Base-by-base conservation (phyloP, 768 basidiomycete species). In the Boletus barrowsii region DNA sequence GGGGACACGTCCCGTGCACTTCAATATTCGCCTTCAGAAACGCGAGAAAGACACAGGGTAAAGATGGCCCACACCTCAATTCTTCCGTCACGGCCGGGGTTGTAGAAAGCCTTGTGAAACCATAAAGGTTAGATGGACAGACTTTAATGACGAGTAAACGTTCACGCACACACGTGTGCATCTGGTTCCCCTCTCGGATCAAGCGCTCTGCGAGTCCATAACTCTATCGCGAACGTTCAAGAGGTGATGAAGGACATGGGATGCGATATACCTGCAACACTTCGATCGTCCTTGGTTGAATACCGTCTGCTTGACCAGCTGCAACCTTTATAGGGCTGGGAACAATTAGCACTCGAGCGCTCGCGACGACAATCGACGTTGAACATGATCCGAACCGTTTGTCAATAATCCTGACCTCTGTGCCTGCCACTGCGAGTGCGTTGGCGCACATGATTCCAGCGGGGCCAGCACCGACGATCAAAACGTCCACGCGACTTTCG, bases 71-170 rank as follows among this genome's bases (percentile, higher is more conserved):
- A 37, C 46, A 84, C 88, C 75, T 84, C 78, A 36, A 90, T 87
- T 4, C 78, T 83, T 15, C 85, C 85, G 33, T 76, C 61, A 1
- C 74, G 68, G 20, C 76, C 73, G 4, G 88, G 88, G 59, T 88
- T 86, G 62, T 90, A 90, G 66, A 90, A 89, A 9, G 87, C 83
- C 88, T 90, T 44, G 4, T n/a, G n/a, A n/a, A n/a, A 32, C 5
- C 39, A 39, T 11, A 3, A 4, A n/a, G 8, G 20, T 46, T 36
- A 48, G 29, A n/a, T 18, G n/a, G 5, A 9, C 17, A 11, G 36
- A 13, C 18, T 10, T 10, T 6, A 3, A 9, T 20, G 11, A 1
- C n/a, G 15, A 42, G 9, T 1, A 1, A 42, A 40, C 18, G 4
- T 15, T 37, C 4, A 73, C 82, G 55, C 66, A 89, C 88, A 49